phyloP scores from a whole-genome alignment of 2,329 filamentous ascomycete genomes.

The Calonectria pseudoreteaudii region DNA sequence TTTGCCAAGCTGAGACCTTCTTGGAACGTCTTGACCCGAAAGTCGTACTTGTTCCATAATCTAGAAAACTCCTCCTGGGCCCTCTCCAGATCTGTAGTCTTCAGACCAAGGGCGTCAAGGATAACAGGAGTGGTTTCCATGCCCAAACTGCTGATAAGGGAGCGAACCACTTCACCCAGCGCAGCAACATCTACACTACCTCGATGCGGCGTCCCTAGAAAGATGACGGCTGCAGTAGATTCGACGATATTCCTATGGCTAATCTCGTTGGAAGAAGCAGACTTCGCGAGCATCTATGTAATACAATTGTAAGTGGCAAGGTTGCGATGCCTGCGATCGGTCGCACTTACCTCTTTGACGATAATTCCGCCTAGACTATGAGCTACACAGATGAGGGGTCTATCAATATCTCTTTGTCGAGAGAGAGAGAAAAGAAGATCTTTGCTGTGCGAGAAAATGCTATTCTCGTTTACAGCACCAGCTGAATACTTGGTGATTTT shows the following conservation, averaged over 20 bases:
- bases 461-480: constrained; percentile 7
- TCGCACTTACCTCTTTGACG: constrained; percentile 24
- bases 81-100: constrained; percentile 26
- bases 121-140: constrained; percentile 17
- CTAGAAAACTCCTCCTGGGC: constrained; percentile 25
- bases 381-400: constrained; percentile 21
- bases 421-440: constrained; percentile 23
- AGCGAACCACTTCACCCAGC: constrained; percentile 20
- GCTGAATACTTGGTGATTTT: constrained; percentile 29
- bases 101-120: constrained; percentile 15
- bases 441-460: constrained; percentile 21
- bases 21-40: constrained; percentile 34
- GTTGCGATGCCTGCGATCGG: too few relatives aligned
- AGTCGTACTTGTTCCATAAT: constrained; percentile 22
- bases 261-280: constrained; percentile 8
- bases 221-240: constrained; percentile 44
- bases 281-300: constrained; percentile 23
- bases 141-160: constrained; percentile 34
- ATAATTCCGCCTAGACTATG: constrained; percentile 22
- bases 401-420: background rate
- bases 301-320: background rate
- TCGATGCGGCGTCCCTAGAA: constrained; percentile 51
- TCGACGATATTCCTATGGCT: constrained; percentile 32
- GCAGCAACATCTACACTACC: constrained; percentile 38
- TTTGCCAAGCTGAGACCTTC: constrained; percentile 20